Base-by-base conservation (phyloP, 2,329 filamentous ascomycete species). In the Sporothrix variecibatus region DNA sequence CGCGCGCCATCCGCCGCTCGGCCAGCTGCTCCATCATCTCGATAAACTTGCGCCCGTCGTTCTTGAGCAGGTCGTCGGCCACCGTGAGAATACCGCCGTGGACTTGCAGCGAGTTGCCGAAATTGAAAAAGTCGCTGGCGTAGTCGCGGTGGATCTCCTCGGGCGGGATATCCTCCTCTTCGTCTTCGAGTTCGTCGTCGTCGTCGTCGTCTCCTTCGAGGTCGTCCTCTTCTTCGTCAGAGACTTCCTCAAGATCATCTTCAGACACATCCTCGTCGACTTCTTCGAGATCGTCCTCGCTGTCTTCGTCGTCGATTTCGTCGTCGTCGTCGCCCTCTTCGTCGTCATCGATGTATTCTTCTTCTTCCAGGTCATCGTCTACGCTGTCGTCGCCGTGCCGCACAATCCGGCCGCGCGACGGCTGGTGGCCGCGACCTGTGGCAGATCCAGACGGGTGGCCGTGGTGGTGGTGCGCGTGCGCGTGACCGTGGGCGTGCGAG, bases 11-110 rank as follows among this genome's bases (percentile, higher is more conserved):
- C 79, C 96, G 91, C 79, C 95, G 93, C 85, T 99, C 96, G 51
- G 96, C 96, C 79, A 99, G 89, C 85, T 98, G 95, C 83, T 99
- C 96, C 96, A 99, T 99, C 96, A 99, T 99, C 82, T 99, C 96
- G 83, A 99, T 99, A 85, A 99, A 99, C 81, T 97, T 97, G 84
- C 97, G 97, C 80, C 96, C 96, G 83, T 99, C 96, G 84, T 99
- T 99, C 84, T 98, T 98, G 77, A 99, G 89, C 77, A 99, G 88
- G 84, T 99, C 96, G 86, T 99, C 96, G 82, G 96, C 96, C 81
- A 99, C 96, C 78, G 96, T 99, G 82, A 99, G 91, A 83, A 99
- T 98, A 81, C 96, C 97, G 86, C 96, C 90, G 85, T 98, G 96
- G 79, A 98, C 96, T 80, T 95, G 97, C 77, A 99, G 87, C 86